A percentile compares a stretch with the other conserved stretches of the same genome.
Conservation (phyloP, 2,329 filamentous ascomycete genomes). For the Diplodia mutila region DNA sequence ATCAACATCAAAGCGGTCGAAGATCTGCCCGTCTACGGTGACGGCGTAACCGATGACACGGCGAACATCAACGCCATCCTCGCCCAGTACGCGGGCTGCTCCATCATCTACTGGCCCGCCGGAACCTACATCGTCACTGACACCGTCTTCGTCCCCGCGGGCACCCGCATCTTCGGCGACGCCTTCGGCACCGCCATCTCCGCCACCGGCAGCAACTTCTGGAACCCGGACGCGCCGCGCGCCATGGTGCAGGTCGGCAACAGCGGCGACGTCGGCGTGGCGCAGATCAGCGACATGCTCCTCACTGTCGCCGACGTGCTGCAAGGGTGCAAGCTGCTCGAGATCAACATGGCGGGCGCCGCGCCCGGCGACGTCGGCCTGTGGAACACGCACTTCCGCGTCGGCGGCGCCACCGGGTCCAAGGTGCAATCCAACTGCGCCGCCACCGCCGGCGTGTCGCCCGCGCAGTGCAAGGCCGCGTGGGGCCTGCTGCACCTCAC, state of each 20-base stretch:
- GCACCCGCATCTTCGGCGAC: conserved; percentile 30
- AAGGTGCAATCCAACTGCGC: conserved; percentile 28
- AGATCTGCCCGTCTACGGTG: conserved; percentile 4
- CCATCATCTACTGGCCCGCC: conserved; percentile 28
- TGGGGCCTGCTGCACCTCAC: conserved; percentile 54
- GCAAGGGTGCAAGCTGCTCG: conserved; percentile 35
- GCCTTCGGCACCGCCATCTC: conserved; percentile 29
- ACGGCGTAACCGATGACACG: conserved; percentile 24
- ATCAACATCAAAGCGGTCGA: conserved; percentile 25
- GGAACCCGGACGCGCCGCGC: conserved; percentile 28
- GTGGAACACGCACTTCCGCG: conserved; percentile 41
- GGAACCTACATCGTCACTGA: conserved; percentile 31
- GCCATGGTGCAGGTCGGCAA: conserved; percentile 31
- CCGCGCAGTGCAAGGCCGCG: conserved; percentile 37
- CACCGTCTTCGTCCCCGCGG: conserved; percentile 30
- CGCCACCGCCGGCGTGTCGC: conserved; percentile 44
- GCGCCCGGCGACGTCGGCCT: conserved; percentile 54
- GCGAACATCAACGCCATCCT: conserved; percentile 25
- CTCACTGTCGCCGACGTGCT: conserved; percentile 29
- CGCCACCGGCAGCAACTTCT: conserved; percentile 29
- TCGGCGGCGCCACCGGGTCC: conserved; percentile 41
- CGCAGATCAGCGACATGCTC: conserved; percentile 32
- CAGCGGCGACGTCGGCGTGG: conserved; percentile 29
- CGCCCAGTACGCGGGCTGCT: conserved; percentile 14
- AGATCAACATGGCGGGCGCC: conserved; percentile 52